phyloP scores from a whole-genome alignment of 2,329 filamentous ascomycete species.

The Hypoxylon sp. region DNA sequence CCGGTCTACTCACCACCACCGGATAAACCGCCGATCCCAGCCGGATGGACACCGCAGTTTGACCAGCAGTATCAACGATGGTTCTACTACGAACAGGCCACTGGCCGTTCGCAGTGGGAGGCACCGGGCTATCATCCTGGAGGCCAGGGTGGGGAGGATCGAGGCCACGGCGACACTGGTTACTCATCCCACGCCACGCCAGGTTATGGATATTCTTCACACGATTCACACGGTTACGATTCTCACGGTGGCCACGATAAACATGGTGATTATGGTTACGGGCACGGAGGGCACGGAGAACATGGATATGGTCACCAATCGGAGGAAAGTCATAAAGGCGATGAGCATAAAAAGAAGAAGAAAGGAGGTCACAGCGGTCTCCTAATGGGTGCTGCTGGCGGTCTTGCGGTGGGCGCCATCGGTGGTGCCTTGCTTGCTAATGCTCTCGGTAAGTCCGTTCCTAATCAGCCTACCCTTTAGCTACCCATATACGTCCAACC shows the following conservation, averaged over 20 bases:
- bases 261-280: slow-evolving; percentile 32
- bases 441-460: slow-evolving; percentile 63
- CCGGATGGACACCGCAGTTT: slow-evolving; percentile 75
- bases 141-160: slow-evolving; percentile 21
- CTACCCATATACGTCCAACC: neutral
- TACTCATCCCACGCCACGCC: slow-evolving; percentile 39
- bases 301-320: slow-evolving; percentile 36
- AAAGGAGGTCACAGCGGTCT: slow-evolving; percentile 65
- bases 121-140: slow-evolving; percentile 61
- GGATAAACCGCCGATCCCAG: slow-evolving; percentile 67
- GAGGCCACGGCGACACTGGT: slow-evolving; percentile 46
- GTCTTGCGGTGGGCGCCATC: slow-evolving; percentile 69
- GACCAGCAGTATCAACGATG: slow-evolving; percentile 73
- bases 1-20: slow-evolving; percentile 56
- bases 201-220: slow-evolving; percentile 42
- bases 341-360: slow-evolving; percentile 55
- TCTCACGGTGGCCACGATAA: slow-evolving; percentile 31
- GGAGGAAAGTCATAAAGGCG: slow-evolving; percentile 32
- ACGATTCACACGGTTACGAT: slow-evolving; percentile 43
- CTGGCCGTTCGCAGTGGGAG: slow-evolving; percentile 76
- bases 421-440: slow-evolving; percentile 72
- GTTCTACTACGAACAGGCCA: slow-evolving; percentile 75
- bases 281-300: slow-evolving; percentile 28
- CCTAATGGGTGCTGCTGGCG: slow-evolving; percentile 70
- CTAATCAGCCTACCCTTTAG: neutral